A percentile compares a stretch with the other conserved stretches of the same genome.
Evolutionary conservation across 805 yeast genomes (phyloP).

Genomic region (Metschnikowia dekortorum): DNA sequence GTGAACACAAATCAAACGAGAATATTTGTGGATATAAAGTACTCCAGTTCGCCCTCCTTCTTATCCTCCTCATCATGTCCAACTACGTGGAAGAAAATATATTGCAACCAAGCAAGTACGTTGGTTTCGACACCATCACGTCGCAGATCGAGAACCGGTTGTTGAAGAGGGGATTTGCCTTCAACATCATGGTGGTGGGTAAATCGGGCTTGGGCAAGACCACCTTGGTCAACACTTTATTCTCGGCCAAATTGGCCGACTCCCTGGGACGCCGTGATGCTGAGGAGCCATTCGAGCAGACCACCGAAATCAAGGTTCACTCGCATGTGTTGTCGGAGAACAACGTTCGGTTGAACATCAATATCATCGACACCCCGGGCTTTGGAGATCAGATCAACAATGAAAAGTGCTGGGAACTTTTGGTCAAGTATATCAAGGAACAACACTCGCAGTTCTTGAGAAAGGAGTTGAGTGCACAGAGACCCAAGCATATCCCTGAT

Average conservation of each 20-base stretch:
- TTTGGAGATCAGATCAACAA: conserved; percentile 96
- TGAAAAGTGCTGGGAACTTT: conserved; percentile 95
- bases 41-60: not conserved
- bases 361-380: conserved; percentile 95
- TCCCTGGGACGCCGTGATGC: conserved; percentile 67
- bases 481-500: conserved; percentile 78
- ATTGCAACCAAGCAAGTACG: conserved; percentile 67
- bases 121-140: conserved; percentile 96
- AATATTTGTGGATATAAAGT: not conserved
- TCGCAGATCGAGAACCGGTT: conserved; percentile 90
- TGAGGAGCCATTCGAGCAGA: conserved; percentile 72
- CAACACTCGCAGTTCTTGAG: conserved; percentile 89
- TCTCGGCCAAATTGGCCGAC: conserved; percentile 73
- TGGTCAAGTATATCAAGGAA: conserved; percentile 89
- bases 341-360: conserved; percentile 78
- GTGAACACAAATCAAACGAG: conserved; percentile 1
- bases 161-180: conserved; percentile 88
- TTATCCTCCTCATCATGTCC: conserved; percentile 12
- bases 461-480: conserved; percentile 90
- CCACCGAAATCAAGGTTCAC: conserved; percentile 76
- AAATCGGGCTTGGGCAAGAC: conserved; percentile 90
- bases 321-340: conserved; percentile 75
- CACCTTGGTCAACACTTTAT: conserved; percentile 85
- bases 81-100: conserved; percentile 15
- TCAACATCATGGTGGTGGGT: conserved; percentile 92